Conservation (phyloP, 2,329 filamentous ascomycete genomes). For the Cladosporium sp. region DNA sequence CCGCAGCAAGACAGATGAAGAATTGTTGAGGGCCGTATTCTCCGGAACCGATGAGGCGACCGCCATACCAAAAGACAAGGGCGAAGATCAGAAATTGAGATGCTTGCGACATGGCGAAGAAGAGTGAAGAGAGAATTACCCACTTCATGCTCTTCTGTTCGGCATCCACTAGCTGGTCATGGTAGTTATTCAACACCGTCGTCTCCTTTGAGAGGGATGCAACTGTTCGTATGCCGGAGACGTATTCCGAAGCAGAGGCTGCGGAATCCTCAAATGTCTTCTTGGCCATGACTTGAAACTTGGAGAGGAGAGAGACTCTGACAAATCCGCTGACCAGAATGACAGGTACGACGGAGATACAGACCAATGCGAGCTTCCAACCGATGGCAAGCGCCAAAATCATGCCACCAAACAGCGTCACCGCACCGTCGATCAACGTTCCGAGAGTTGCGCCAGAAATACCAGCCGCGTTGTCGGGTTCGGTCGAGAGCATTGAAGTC, state of each 20-base stretch:
- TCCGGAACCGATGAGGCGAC: slow-evolving; percentile 27
- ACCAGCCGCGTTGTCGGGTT: slow-evolving; percentile 53
- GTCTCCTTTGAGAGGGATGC: slow-evolving; percentile 27
- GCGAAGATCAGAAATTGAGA: slow-evolving; percentile 29
- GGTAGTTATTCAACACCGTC: slow-evolving; percentile 21
- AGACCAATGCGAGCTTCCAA: slow-evolving; percentile 45
- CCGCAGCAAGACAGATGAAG: slow-evolving; percentile 55
- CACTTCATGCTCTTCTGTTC: slow-evolving; percentile 17
- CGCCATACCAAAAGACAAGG: slow-evolving; percentile 35
- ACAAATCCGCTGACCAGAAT: slow-evolving; percentile 39
- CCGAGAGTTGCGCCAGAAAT: slow-evolving; percentile 44
- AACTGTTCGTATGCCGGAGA: slow-evolving; percentile 31
- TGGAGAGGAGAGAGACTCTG: slow-evolving; percentile 35
- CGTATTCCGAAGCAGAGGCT: slow-evolving; percentile 26
- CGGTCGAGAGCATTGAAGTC: slow-evolving; percentile 43
- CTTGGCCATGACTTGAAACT: slow-evolving; percentile 20
- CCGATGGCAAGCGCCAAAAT: slow-evolving; percentile 45
- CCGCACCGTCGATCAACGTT: slow-evolving; percentile 41
- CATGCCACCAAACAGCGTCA: slow-evolving; percentile 41
- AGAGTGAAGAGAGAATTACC: slow-evolving; percentile 17
- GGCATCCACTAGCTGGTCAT: slow-evolving; percentile 21
- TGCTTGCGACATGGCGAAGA: slow-evolving; percentile 31
- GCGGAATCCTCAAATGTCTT: slow-evolving; percentile 23
- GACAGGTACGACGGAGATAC: slow-evolving; percentile 41
- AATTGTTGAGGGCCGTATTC: slow-evolving; percentile 41